phyloP scores from a whole-genome alignment of 2,329 filamentous ascomycete species.

The Pseudopyrenochaeta lycopersici region DNA sequence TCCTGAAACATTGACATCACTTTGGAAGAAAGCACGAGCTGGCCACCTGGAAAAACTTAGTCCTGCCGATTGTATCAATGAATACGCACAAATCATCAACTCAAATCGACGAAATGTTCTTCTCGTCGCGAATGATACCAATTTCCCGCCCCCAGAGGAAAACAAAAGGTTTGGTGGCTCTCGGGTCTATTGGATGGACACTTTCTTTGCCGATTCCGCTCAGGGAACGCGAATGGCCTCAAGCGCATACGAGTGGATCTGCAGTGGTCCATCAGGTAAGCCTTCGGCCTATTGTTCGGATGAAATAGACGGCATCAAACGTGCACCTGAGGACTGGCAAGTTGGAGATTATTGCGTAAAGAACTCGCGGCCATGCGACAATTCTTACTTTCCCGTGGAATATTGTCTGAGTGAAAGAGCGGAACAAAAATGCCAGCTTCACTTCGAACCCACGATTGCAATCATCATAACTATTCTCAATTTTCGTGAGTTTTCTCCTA shows the following conservation, averaged over 20 bases:
- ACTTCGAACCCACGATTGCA: slow-evolving; percentile 22
- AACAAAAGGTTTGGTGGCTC: slow-evolving; percentile 3
- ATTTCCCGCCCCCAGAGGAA: slow-evolving; percentile 1
- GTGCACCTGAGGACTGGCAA: slow-evolving; percentile 4
- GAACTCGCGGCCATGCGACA: background rate
- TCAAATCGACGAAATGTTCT: slow-evolving; percentile 20
- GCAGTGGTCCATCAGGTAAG: slow-evolving; percentile 1
- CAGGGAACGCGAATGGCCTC: background rate
- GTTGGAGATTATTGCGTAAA: slow-evolving; percentile 4
- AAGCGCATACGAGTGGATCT: slow-evolving; percentile 16
- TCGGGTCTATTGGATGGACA: slow-evolving; percentile 10
- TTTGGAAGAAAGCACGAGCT: slow-evolving; percentile 1
- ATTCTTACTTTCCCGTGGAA: slow-evolving; percentile 10
- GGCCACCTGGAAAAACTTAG: slow-evolving; percentile 8
- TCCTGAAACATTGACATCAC: background rate
- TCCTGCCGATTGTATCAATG: slow-evolving; percentile 18
- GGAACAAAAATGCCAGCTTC: slow-evolving; percentile 23
- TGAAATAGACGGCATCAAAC: slow-evolving; percentile 1
- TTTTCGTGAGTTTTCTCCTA: slow-evolving; percentile 3
- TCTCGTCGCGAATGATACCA: slow-evolving; percentile 13
- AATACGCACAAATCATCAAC: slow-evolving; percentile 22
- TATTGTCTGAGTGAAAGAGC: slow-evolving; percentile 31
- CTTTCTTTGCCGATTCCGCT: background rate
- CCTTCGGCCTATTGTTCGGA: slow-evolving; percentile 1
- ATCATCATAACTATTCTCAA: slow-evolving; percentile 25